phyloP scores from a whole-genome alignment of 768 basidiomycete genomes.

The Amanita polypyramis region DNA sequence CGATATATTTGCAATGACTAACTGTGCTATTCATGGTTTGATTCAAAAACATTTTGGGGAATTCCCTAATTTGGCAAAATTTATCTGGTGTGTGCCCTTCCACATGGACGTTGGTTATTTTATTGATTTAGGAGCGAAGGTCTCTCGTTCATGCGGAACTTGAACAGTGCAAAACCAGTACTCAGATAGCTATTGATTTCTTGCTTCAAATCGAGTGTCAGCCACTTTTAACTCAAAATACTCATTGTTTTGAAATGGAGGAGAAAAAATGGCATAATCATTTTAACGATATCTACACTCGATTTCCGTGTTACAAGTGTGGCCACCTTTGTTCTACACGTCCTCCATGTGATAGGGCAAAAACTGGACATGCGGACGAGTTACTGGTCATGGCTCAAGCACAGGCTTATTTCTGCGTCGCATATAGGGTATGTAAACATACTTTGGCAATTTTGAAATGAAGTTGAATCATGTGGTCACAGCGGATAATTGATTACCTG shows the following conservation, averaged over 20 bases:
- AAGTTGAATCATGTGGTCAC: background rate
- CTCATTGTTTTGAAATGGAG: constrained; percentile 1
- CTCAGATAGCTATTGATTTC: background rate
- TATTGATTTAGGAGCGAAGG: too few relatives aligned
- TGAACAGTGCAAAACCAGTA: background rate
- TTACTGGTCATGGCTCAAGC: constrained; percentile 34
- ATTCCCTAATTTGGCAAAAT: background rate
- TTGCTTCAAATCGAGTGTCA: background rate
- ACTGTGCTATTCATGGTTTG: background rate
- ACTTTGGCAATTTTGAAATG: background rate
- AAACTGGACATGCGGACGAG: constrained; percentile 21
- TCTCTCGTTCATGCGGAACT: background rate
- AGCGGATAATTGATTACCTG: constrained; percentile 39
- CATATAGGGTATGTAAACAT: constrained; percentile 27
- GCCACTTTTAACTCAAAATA: constrained; percentile 10
- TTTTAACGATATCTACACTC: background rate
- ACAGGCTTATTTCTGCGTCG: constrained; percentile 36
- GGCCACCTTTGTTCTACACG: background rate
- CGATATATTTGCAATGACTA: constrained; percentile 13
- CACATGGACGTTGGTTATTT: too few relatives aligned
- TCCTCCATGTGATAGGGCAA: background rate
- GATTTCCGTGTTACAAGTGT: background rate
- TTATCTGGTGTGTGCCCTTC: background rate
- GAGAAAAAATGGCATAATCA: background rate
- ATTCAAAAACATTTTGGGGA: background rate